Evolutionary conservation across 345 rosid species (phyloP).

Genomic region (Pseudoturritis turrita): DNA sequence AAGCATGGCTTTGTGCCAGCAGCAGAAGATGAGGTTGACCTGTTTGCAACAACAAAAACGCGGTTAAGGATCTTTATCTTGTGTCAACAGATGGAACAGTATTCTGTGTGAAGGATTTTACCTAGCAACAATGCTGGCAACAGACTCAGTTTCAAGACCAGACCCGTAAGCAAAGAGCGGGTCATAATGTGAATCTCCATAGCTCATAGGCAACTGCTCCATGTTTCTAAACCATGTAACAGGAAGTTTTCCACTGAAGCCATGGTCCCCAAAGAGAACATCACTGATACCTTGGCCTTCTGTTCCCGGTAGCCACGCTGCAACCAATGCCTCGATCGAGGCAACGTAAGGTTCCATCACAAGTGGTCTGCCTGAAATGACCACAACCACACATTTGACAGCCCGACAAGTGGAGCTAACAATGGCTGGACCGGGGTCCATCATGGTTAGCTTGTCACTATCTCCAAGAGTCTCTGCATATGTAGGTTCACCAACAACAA

Average conservation of each 20-base stretch:
- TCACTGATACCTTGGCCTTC: constrained; percentile 94
- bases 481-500: constrained; percentile 78
- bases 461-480: constrained; percentile 87
- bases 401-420: constrained; percentile 60
- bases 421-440: constrained; percentile 59
- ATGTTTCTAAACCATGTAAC: constrained; percentile 83
- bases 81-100: neutral
- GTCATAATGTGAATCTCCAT: constrained; percentile 70
- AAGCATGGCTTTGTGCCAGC: constrained; percentile 32
- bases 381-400: constrained; percentile 68
- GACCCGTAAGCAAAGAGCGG: constrained; percentile 78
- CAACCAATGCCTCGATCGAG: constrained; percentile 66
- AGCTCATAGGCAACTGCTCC: constrained; percentile 91
- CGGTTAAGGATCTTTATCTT: neutral
- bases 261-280: constrained; percentile 77
- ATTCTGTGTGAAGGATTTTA: constrained; percentile 12
- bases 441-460: constrained; percentile 58
- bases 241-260: constrained; percentile 84
- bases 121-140: constrained; percentile 56
- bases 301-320: constrained; percentile 93
- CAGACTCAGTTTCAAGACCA: constrained; percentile 76
- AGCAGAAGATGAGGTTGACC: constrained; percentile 49
- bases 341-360: constrained; percentile 71
- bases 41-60: constrained; percentile 9
- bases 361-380: constrained; percentile 85